A percentile compares a stretch with the other conserved stretches of the same genome.
These are phyloP conservation scores for Selenicereus undatus DNA, from an alignment of 148 eudicot species.

Conservation along the genomic window DNA sequence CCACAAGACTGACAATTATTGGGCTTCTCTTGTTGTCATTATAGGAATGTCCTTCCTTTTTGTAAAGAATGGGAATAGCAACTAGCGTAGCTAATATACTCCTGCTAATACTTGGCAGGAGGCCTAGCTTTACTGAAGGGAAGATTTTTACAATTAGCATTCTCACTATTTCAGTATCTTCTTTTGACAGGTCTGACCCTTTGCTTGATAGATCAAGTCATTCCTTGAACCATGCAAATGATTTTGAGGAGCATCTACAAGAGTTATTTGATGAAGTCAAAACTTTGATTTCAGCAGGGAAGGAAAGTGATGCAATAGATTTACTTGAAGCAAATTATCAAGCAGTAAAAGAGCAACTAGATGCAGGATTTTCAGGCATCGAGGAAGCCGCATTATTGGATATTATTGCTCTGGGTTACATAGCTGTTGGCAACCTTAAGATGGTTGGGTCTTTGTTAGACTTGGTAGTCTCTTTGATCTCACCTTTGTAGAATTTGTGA, in stretches of 20 bases:
- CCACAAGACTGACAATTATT: neutral
- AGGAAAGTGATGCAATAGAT: conserved; percentile 55
- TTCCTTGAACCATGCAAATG: conserved; percentile 37
- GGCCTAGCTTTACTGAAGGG: neutral
- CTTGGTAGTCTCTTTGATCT: conserved; percentile 41
- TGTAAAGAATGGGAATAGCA: neutral
- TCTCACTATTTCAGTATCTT: conserved; percentile 12
- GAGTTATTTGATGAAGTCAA: conserved; percentile 80
- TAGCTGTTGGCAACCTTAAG: conserved; percentile 57
- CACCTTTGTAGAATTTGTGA: conserved; percentile 1
- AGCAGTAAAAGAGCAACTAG: conserved; percentile 68
- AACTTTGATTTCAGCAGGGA: conserved; percentile 59
- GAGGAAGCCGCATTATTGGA: conserved; percentile 86
- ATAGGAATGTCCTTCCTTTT: neutral
- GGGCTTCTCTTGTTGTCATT: neutral
- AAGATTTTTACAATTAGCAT: conserved; percentile 7
- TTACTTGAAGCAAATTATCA: conserved; percentile 79
- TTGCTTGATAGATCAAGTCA: conserved; percentile 40
- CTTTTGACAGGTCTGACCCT: conserved; percentile 40
- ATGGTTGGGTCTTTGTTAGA: conserved; percentile 54
- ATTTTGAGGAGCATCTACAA: conserved; percentile 64
- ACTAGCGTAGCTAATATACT: neutral
- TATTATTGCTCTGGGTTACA: conserved; percentile 66
- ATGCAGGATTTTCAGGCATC: conserved; percentile 54
- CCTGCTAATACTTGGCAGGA: neutral